phyloP scores from a whole-genome alignment of 345 rosid species.

The Corchorus olitorius region DNA sequence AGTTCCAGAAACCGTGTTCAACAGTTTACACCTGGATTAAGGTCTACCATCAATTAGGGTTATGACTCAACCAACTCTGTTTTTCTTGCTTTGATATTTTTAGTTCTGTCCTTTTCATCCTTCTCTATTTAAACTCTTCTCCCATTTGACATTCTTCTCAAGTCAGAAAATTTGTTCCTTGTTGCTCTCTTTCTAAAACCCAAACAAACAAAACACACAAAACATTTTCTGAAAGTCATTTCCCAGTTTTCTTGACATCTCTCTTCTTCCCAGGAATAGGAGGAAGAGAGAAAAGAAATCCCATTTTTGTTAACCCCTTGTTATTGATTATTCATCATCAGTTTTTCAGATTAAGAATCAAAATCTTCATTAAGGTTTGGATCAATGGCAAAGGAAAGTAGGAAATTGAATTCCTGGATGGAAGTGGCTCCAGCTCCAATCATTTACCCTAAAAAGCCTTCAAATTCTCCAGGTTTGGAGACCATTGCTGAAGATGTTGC shows the following conservation, averaged over 20 bases:
- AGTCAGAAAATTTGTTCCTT: background rate
- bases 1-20: too few species aligned
- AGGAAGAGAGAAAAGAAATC: constrained; percentile 20
- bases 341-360: too few species aligned
- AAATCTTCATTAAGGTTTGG: background rate
- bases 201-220: background rate
- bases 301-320: too few species aligned
- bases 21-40: too few species aligned
- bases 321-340: background rate
- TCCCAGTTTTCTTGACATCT: background rate
- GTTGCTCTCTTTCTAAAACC: background rate
- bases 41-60: too few species aligned
- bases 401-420: constrained; percentile 28
- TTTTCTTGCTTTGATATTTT: background rate
- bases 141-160: background rate
- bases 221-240: background rate
- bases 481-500: constrained; percentile 40
- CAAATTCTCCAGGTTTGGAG: constrained; percentile 44
- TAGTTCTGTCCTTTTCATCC: background rate
- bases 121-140: background rate
- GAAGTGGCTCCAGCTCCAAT: constrained; percentile 55
- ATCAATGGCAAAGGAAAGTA: constrained; percentile 27
- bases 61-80: too few species aligned
- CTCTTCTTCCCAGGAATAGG: constrained; percentile 9
- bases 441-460: constrained; percentile 41